These are phyloP conservation scores for Penicillium bovifimosum DNA, from an alignment of 495 filamentous ascomycete genomes.

Conservation along the genomic window DNA sequence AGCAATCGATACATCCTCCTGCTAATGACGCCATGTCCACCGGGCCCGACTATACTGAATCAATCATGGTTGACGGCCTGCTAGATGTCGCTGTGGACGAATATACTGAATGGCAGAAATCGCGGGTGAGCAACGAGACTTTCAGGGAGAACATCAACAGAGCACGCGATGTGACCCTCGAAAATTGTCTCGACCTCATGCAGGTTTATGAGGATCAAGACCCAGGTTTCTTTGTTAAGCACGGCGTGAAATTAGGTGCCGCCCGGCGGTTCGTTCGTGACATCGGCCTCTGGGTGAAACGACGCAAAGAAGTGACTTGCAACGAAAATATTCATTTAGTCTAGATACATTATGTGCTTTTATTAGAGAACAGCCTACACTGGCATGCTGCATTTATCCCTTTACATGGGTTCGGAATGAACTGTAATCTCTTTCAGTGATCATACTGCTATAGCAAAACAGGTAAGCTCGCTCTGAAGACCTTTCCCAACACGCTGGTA, in stretches of 20 bases:
- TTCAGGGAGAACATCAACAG: slow-evolving; percentile 12
- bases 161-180: slow-evolving; percentile 8
- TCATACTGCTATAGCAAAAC: background rate
- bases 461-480: background rate
- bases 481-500: too few relatives aligned
- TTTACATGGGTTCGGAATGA: background rate
- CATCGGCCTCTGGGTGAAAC: background rate
- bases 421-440: background rate
- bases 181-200: slow-evolving; percentile 17
- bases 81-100: slow-evolving; percentile 12
- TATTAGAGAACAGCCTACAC: background rate
- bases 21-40: background rate
- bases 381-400: background rate
- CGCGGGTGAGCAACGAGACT: slow-evolving; percentile 10
- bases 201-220: slow-evolving; percentile 20
- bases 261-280: background rate
- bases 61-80: background rate
- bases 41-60: background rate
- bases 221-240: slow-evolving; percentile 13
- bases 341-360: background rate
- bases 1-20: background rate
- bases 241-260: background rate
- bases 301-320: background rate
- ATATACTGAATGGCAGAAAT: slow-evolving; percentile 16
- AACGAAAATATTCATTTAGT: background rate